Conservation (phyloP, 495 filamentous ascomycete species). For the Xeromyces bisporus region DNA sequence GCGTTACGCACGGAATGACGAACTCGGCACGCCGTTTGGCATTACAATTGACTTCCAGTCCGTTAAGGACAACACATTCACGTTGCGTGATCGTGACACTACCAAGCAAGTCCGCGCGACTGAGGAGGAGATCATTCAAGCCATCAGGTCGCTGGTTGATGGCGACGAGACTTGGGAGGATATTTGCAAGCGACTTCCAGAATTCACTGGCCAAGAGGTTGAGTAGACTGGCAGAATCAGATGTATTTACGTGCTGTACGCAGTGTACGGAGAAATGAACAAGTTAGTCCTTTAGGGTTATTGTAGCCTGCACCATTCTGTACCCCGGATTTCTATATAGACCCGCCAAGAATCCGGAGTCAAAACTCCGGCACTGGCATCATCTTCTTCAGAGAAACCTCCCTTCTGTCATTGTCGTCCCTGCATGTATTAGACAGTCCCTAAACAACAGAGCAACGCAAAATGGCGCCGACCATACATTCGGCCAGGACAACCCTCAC, state of each 20-base stretch:
- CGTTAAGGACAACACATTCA: conserved; percentile 47
- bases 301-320: too few relatives aligned
- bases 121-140: conserved; percentile 47
- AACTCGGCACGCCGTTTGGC: conserved; percentile 49
- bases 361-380: too few relatives aligned
- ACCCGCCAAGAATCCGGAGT: too few relatives aligned
- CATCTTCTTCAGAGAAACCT: too few relatives aligned
- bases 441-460: too few relatives aligned
- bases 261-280: too few relatives aligned
- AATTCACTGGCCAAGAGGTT: conserved; percentile 51
- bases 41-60: conserved; percentile 58
- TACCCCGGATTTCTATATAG: too few relatives aligned
- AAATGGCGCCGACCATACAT: conserved; percentile 36
- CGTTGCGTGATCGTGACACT: conserved; percentile 49
- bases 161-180: conserved; percentile 51
- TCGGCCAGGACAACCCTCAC: conserved; percentile 54
- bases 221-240: conserved; percentile 22
- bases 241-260: neutral
- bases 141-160: conserved; percentile 41
- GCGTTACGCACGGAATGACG: conserved; percentile 48
- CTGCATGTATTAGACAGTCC: too few relatives aligned
- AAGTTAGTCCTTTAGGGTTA: too few relatives aligned
- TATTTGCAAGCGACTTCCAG: conserved; percentile 40
- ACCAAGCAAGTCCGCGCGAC: conserved; percentile 50
- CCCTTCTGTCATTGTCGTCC: too few relatives aligned